A percentile compares a stretch with the other conserved stretches of the same genome.
phyloP scores from a whole-genome alignment of 1,139 yeast genomes.

The Yarrowia galli region DNA sequence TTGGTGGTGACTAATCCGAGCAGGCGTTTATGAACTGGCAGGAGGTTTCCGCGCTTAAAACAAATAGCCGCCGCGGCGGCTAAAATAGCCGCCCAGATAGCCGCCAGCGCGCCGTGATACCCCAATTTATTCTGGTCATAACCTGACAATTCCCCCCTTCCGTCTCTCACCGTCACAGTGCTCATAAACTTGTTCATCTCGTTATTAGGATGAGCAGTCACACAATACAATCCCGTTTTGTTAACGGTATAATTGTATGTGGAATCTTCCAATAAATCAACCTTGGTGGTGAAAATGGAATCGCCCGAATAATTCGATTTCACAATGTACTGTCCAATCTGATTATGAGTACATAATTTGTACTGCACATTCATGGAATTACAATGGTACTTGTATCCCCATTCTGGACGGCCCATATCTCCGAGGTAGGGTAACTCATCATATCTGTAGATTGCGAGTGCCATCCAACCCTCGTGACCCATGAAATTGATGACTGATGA shows the following conservation, averaged over 20 bases:
- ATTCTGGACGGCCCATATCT: constrained; percentile 3
- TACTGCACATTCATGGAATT: constrained; percentile 29
- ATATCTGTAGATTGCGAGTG: constrained; percentile 26
- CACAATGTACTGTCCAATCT: constrained; percentile 32
- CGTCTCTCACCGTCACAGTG: not conserved
- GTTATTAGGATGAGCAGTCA: constrained; percentile 27
- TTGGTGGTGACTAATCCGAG: too few species aligned
- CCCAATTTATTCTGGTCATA: constrained; percentile 16
- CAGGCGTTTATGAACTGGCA: constrained; percentile 2
- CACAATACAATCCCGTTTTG: constrained; percentile 22
- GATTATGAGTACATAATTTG: constrained; percentile 22
- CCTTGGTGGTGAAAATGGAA: constrained; percentile 26
- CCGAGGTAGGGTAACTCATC: constrained; percentile 14
- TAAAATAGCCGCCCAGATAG: not conserved
- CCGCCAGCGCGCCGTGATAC: not conserved
- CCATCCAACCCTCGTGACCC: constrained; percentile 39
- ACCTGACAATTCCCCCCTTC: constrained; percentile 9
- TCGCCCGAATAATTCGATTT: constrained; percentile 10
- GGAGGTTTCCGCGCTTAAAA: not conserved
- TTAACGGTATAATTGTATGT: not conserved
- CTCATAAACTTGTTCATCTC: constrained; percentile 26
- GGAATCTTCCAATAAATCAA: constrained; percentile 3
- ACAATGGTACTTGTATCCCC: constrained; percentile 37
- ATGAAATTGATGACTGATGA: constrained; percentile 23
- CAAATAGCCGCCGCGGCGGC: not conserved